These are phyloP conservation scores for Aspergillus caelatus DNA, from an alignment of 2,329 filamentous ascomycete genomes.

Conservation along the genomic window DNA sequence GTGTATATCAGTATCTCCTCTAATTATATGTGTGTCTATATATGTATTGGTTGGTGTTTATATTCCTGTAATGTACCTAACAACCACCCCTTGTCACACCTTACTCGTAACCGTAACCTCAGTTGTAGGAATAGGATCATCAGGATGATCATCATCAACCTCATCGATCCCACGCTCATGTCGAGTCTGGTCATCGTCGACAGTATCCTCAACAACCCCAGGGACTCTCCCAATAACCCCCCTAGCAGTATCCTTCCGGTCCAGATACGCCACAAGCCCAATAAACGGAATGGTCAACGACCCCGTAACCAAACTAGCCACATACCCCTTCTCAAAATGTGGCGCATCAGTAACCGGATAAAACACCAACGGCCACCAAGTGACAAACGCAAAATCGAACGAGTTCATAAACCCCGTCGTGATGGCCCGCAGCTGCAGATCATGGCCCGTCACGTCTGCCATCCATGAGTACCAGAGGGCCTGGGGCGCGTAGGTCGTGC, in stretches of 20 bases:
- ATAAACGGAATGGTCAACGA: constrained; percentile 42
- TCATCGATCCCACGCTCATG: background rate
- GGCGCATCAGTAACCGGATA: constrained; percentile 47
- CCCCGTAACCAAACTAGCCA: constrained; percentile 45
- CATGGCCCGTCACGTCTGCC: constrained; percentile 42
- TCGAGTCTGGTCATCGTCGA: background rate
- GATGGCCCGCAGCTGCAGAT: constrained; percentile 48
- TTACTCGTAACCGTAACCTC: background rate
- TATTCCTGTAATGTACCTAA: background rate
- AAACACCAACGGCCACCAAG: constrained; percentile 47
- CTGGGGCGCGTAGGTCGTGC: constrained; percentile 50
- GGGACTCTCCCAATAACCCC: background rate
- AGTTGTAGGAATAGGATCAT: background rate
- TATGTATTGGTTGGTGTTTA: background rate
- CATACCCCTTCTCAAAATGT: constrained; percentile 43
- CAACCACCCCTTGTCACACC: background rate
- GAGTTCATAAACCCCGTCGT: constrained; percentile 51
- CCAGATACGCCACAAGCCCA: constrained; percentile 41
- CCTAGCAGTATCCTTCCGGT: background rate
- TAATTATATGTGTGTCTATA: background rate
- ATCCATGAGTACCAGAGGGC: constrained; percentile 54
- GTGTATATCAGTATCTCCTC: background rate
- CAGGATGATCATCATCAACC: background rate
- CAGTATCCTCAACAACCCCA: background rate
- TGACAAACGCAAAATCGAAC: constrained; percentile 49